Percentiles rank a stretch among this genome's conserved stretches.
Evolutionary conservation across 352 stramenopile species (phyloP).

Genomic region (Globisporangium cystogenes): DNA sequence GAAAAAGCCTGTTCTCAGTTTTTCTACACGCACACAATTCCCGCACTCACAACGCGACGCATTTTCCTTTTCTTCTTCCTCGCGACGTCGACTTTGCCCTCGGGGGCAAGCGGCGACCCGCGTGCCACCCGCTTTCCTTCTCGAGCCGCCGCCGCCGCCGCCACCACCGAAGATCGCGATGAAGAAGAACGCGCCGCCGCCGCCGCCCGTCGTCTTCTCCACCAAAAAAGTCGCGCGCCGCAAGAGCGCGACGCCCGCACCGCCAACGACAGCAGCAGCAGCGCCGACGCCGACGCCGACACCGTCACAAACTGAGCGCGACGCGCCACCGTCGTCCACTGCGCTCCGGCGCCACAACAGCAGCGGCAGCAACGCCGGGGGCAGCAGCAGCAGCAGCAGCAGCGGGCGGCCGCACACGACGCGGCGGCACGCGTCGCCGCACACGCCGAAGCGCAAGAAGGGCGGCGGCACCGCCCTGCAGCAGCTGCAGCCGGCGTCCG

Average conservation of each 20-base stretch:
- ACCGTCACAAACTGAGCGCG: conserved; percentile 8
- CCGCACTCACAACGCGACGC: too few relatives aligned
- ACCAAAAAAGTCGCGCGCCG: conserved; percentile 47
- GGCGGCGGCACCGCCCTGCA: conserved; percentile 30
- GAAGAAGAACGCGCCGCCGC: conserved; percentile 16
- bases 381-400: conserved; percentile 18
- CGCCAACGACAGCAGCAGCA: background rate
- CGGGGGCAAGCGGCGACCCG: too few relatives aligned
- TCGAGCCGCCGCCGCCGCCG: too few relatives aligned
- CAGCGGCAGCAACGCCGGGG: conserved; percentile 1
- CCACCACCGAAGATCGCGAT: conserved; percentile 6
- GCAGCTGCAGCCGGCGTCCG: conserved; percentile 53
- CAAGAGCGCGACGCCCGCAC: conserved; percentile 1
- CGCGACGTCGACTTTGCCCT: too few relatives aligned
- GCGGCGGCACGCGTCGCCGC: conserved; percentile 8
- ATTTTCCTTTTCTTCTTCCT: too few relatives aligned
- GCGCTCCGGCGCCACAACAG: conserved; percentile 3
- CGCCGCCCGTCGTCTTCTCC: conserved; percentile 55
- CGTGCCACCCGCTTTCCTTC: too few relatives aligned
- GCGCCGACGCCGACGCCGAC: background rate
- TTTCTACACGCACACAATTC: too few relatives aligned
- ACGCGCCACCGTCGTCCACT: background rate
- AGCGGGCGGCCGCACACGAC: conserved; percentile 3
- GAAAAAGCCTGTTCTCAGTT: too few relatives aligned
- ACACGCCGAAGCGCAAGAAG: conserved; percentile 13